Base-by-base conservation (phyloP, 495 filamentous ascomycete genomes). In the Trypethelium eluteriae region DNA sequence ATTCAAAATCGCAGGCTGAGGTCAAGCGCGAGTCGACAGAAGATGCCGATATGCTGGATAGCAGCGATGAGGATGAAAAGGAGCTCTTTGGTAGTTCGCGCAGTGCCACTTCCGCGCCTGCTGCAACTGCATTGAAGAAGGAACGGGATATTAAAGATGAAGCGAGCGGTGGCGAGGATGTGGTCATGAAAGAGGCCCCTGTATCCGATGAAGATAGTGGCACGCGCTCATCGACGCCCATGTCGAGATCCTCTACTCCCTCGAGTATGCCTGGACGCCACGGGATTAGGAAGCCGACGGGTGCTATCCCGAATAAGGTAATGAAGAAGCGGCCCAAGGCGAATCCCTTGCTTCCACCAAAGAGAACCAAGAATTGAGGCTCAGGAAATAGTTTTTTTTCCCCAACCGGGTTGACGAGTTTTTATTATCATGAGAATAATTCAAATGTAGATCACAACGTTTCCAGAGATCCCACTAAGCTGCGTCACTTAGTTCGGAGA, bases 111-210 rank as follows among this genome's bases (percentile, higher is more conserved):
- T 14, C 63, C 32, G 12, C 47, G 63, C 39, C 49, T 32, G 5
- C 16, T 18, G 38, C 49, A 56, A 14, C 66, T 14, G 35, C 25
- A 25, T 25, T 25, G 25, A 25, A 25, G 25, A 25, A 25, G 25
- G 25, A 25, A 25, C 25, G 25, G 25, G 25, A 25, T 1, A 25
- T 34, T 11, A 62, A 62, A 18, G 38, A 62, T 12, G 34, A 39
- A 32, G 56, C 59, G 49, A 56, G 35, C 49, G 62, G 56, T 39
- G 65, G 64, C 34, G 68, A 65, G 34, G 69, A 71, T 49, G 64
- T 69, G 10, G 53, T 66, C 25, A 70, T 72, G 70, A 66, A 68
- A 49, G 71, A 73, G 44, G 68, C 53, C 5, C 53, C n/a, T 9
- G 49, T 5, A 14, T 11, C 9, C 11, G 49, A 53, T 14, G 11